Conservation (phyloP, 73 alveolate genomes). For the Diophrys sp. region DNA sequence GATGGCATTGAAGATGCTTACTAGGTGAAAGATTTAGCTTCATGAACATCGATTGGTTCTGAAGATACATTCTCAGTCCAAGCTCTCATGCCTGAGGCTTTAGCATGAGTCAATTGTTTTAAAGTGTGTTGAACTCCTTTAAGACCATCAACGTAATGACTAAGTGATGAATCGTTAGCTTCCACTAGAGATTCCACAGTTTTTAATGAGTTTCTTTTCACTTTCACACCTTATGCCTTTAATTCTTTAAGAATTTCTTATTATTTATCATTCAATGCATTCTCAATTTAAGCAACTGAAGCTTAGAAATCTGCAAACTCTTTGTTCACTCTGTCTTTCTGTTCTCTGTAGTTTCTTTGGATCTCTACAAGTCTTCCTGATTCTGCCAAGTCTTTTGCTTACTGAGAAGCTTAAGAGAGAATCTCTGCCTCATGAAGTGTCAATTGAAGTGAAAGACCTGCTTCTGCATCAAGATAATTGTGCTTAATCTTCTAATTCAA, state of each 20-base stretch:
- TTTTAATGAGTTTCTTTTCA: too few species aligned
- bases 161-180: too few species aligned
- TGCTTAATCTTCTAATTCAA: slow-evolving; percentile 20
- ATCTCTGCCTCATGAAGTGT: slow-evolving; percentile 37
- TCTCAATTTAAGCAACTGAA: too few species aligned
- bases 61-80: background rate
- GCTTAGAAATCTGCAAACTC: slow-evolving; percentile 1
- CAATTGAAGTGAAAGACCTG: slow-evolving; percentile 10
- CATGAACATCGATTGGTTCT: background rate
- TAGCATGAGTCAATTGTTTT: background rate
- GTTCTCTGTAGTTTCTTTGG: slow-evolving; percentile 14
- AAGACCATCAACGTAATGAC: too few species aligned
- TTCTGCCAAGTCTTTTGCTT: slow-evolving; percentile 14
- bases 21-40: too few species aligned
- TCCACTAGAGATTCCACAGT: too few species aligned
- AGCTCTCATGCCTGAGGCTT: background rate
- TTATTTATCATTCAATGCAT: too few species aligned
- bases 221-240: too few species aligned
- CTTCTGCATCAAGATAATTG: slow-evolving; percentile 11
- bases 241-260: too few species aligned
- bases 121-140: background rate
- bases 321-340: background rate
- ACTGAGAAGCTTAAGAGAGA: slow-evolving; percentile 11
- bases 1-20: too few species aligned
- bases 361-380: slow-evolving; percentile 25